phyloP scores from a whole-genome alignment of 305 asterid species.

The Andrographis paniculata region DNA sequence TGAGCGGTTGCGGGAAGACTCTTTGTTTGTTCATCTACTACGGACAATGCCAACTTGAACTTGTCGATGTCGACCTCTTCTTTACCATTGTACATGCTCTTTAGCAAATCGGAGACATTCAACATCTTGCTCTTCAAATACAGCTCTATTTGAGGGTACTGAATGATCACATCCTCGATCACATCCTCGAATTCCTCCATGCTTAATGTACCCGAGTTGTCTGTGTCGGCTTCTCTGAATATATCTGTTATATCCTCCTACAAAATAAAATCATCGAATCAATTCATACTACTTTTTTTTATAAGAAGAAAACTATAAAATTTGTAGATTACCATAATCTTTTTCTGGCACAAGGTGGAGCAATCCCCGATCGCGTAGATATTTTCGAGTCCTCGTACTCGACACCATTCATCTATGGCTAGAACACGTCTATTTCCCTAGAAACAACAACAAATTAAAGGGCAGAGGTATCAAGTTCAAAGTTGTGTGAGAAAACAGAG shows the following conservation, averaged over 20 bases:
- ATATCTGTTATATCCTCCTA: conserved; percentile 81
- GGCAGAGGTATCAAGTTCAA: background rate
- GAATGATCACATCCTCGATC: conserved; percentile 66
- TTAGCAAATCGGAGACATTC: conserved; percentile 45
- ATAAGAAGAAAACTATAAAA: too few species aligned
- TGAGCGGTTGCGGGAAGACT: conserved; percentile 98
- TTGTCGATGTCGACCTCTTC: conserved; percentile 68
- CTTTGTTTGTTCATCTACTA: conserved; percentile 72
- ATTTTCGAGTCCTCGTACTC: conserved; percentile 65
- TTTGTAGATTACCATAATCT: conserved; percentile 86
- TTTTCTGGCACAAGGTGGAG: conserved; percentile 74
- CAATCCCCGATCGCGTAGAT: conserved; percentile 95
- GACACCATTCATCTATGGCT: conserved; percentile 85
- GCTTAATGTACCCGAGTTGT: conserved; percentile 70
- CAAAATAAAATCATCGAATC: too few species aligned
- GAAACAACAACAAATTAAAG: conserved; percentile 5
- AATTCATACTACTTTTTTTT: too few species aligned
- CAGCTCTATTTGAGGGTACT: conserved; percentile 84
- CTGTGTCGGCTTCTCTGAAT: conserved; percentile 77
- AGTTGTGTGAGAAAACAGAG: background rate
- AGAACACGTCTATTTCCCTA: conserved; percentile 67
- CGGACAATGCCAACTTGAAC: conserved; percentile 66
- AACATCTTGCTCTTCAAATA: conserved; percentile 60
- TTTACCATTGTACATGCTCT: conserved; percentile 39
- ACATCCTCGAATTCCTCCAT: conserved; percentile 74